Evolutionary conservation across 2,329 filamentous ascomycete species (phyloP).

Genomic region (Chrysoporthe cubensis): DNA sequence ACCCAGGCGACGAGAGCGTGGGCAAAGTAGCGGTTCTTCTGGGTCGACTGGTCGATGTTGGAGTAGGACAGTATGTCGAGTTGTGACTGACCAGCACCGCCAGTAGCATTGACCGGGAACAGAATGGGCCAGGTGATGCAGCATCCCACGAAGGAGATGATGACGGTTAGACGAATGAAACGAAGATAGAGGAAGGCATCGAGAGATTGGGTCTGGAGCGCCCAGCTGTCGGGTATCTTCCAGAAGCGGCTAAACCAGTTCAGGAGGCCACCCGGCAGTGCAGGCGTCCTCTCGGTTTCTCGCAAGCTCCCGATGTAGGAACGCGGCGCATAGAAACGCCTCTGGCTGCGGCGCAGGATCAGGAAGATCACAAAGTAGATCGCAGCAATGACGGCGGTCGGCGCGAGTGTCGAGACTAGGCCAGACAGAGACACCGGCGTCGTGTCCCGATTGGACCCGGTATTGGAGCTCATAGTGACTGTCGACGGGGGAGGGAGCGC

Average conservation of each 20-base stretch:
- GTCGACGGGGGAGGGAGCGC: neutral
- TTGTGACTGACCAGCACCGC: slow-evolving; percentile 65
- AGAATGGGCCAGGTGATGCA: slow-evolving; percentile 86
- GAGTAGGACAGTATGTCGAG: slow-evolving; percentile 80
- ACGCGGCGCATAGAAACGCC: slow-evolving; percentile 54
- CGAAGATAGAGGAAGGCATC: slow-evolving; percentile 29
- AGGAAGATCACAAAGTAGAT: slow-evolving; percentile 51
- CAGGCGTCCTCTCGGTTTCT: slow-evolving; percentile 59
- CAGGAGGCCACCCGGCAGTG: slow-evolving; percentile 63
- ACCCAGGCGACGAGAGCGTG: slow-evolving; percentile 81
- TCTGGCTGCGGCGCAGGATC: slow-evolving; percentile 48
- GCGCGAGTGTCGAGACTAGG: slow-evolving; percentile 48
- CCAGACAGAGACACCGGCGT: slow-evolving; percentile 33
- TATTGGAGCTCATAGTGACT: slow-evolving; percentile 5
- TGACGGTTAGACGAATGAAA: slow-evolving; percentile 28
- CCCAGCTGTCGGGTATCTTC: slow-evolving; percentile 73
- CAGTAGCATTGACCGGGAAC: slow-evolving; percentile 85
- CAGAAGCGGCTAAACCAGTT: slow-evolving; percentile 72
- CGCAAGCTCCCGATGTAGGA: slow-evolving; percentile 53
- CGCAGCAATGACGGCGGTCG: slow-evolving; percentile 42
- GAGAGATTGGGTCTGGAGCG: slow-evolving; percentile 40
- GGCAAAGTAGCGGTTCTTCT: slow-evolving; percentile 71
- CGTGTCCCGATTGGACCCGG: neutral
- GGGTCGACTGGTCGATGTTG: slow-evolving; percentile 64
- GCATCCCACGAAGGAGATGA: slow-evolving; percentile 78